Evolutionary conservation across 768 basidiomycete genomes (phyloP).

Genomic region (Leccinellum luteum): DNA sequence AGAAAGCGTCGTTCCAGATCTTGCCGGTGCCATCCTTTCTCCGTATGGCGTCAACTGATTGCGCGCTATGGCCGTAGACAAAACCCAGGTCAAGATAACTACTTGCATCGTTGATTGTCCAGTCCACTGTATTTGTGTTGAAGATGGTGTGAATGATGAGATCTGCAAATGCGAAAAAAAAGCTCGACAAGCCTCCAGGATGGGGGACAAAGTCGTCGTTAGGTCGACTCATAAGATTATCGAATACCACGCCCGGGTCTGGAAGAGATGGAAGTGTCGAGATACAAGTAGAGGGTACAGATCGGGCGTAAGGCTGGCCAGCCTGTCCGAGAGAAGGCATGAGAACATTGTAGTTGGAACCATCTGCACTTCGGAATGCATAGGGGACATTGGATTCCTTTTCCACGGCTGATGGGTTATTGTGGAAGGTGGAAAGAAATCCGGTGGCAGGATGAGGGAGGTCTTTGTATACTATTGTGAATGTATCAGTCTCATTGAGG

Average conservation of each 20-base stretch:
- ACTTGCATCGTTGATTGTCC: conserved; percentile 58
- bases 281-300: conserved; percentile 50
- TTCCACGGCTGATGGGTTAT: background rate
- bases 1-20: conserved; percentile 66
- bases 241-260: conserved; percentile 67
- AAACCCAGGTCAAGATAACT: conserved; percentile 78
- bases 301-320: conserved; percentile 64
- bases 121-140: conserved; percentile 49
- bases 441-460: conserved; percentile 69
- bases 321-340: conserved; percentile 57
- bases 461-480: conserved; percentile 64
- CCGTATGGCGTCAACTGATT: conserved; percentile 49
- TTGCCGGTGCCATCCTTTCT: conserved; percentile 63
- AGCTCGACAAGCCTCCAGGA: conserved; percentile 66
- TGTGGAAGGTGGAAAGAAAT: conserved; percentile 39
- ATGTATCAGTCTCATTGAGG: background rate
- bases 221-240: conserved; percentile 53
- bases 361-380: conserved; percentile 57
- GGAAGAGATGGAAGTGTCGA: conserved; percentile 52
- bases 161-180: conserved; percentile 80
- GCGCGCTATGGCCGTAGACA: conserved; percentile 62
- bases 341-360: conserved; percentile 56
- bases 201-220: conserved; percentile 44
- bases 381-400: conserved; percentile 36
- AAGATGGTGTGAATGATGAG: conserved; percentile 75